Percentiles rank a stretch among this genome's conserved stretches.
phyloP scores from a whole-genome alignment of 106 monocot species.

The Apostasia shenzhenica region DNA sequence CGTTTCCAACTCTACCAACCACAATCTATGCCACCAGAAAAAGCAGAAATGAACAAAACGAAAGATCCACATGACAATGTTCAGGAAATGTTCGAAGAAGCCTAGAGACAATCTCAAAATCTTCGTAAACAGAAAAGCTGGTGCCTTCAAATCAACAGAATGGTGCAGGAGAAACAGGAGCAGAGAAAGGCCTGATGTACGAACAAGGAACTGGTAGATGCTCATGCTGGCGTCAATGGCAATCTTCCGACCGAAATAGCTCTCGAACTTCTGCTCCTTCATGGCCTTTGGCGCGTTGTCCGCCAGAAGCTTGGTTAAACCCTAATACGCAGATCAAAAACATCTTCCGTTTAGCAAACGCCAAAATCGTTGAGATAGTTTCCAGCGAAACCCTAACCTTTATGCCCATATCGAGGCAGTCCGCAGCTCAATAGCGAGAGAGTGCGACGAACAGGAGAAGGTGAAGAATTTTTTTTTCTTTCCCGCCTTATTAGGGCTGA shows the following conservation, averaged over 20 bases:
- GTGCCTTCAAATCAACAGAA: not conserved
- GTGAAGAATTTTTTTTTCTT: too few relatives aligned
- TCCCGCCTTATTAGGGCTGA: too few relatives aligned
- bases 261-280: constrained; percentile 88
- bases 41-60: not conserved
- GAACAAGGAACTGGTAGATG: constrained; percentile 96
- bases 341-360: not conserved
- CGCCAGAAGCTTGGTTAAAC: constrained; percentile 96
- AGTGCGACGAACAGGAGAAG: too few relatives aligned
- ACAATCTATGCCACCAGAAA: constrained; percentile 55
- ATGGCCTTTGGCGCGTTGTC: constrained; percentile 78
- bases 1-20: constrained; percentile 77
- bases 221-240: constrained; percentile 96
- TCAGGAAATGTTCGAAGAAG: not conserved
- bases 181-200: not conserved
- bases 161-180: not conserved
- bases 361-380: not conserved
- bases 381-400: constrained; percentile 39
- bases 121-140: not conserved
- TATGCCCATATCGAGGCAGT: constrained; percentile 39
- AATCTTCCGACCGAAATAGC: constrained; percentile 86
- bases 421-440: not conserved
- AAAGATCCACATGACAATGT: not conserved
- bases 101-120: constrained; percentile 1
- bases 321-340: constrained; percentile 27